These are phyloP conservation scores for Starmerella powellii DNA, from an alignment of 805 yeast species.

Conservation along the genomic window DNA sequence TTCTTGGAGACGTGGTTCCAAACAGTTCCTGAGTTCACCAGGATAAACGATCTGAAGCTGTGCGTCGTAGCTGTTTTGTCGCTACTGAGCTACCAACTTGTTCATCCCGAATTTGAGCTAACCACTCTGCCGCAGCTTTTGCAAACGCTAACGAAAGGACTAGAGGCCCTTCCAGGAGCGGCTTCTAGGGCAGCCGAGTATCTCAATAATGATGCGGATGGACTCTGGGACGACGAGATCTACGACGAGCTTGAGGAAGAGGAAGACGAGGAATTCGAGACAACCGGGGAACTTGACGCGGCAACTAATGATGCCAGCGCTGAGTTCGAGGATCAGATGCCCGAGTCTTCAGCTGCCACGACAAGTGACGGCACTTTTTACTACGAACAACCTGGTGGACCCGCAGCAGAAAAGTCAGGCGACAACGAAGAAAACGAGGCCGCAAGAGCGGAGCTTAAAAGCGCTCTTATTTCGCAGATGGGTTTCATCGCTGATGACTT, in stretches of 20 bases:
- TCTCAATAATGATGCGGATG: slow-evolving; percentile 41
- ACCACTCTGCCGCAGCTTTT: slow-evolving; percentile 37
- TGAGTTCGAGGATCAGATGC: slow-evolving; percentile 6
- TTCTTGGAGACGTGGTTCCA: slow-evolving; percentile 61
- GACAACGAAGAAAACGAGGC: slow-evolving; percentile 24
- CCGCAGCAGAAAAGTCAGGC: background rate
- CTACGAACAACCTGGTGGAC: slow-evolving; percentile 16
- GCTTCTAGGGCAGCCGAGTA: slow-evolving; percentile 51
- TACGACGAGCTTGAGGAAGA: slow-evolving; percentile 24
- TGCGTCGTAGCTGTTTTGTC: slow-evolving; percentile 56
- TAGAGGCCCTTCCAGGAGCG: slow-evolving; percentile 61
- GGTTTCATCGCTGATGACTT: slow-evolving; percentile 48
- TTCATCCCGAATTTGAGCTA: slow-evolving; percentile 27
- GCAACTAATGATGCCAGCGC: slow-evolving; percentile 20
- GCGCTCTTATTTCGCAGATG: slow-evolving; percentile 4
- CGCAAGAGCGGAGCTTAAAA: background rate
- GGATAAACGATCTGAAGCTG: slow-evolving; percentile 75
- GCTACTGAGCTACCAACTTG: slow-evolving; percentile 31
- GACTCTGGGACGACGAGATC: slow-evolving; percentile 29
- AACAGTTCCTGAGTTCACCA: slow-evolving; percentile 39
- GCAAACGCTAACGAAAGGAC: slow-evolving; percentile 37
- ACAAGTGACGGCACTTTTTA: slow-evolving; percentile 13
- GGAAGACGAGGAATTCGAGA: slow-evolving; percentile 22
- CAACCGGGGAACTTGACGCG: slow-evolving; percentile 28
- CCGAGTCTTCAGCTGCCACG: background rate